A percentile compares a stretch with the other conserved stretches of the same genome.
phyloP scores from a whole-genome alignment of 148 eudicot genomes.

The Chenopodium album region DNA sequence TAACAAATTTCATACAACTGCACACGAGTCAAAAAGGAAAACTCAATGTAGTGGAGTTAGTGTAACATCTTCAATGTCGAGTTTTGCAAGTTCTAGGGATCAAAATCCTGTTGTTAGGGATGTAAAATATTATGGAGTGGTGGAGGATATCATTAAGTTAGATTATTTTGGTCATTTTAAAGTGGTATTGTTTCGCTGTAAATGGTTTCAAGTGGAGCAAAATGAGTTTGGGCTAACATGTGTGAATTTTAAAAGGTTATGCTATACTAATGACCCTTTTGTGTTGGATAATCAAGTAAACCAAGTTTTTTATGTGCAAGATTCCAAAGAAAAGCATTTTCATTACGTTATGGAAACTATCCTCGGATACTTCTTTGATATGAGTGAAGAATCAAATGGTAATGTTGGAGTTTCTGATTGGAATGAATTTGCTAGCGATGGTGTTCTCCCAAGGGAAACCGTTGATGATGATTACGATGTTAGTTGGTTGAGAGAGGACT shows the following conservation, averaged over 20 bases:
- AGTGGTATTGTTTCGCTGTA: conserved; percentile 16
- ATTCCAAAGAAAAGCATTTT: background rate
- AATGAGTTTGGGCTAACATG: background rate
- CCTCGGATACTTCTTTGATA: conserved; percentile 8
- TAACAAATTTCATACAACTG: background rate
- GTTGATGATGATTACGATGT: too few relatives aligned
- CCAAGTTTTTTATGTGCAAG: too few relatives aligned
- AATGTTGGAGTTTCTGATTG: background rate
- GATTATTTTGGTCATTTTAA: conserved; percentile 9
- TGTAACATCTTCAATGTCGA: background rate
- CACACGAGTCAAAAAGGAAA: background rate
- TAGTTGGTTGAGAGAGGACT: too few relatives aligned
- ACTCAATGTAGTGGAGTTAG: too few relatives aligned
- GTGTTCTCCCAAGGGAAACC: background rate
- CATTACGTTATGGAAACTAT: conserved; percentile 1
- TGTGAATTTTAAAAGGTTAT: conserved; percentile 2
- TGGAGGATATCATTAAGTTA: conserved; percentile 16
- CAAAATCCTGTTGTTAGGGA: conserved; percentile 10
- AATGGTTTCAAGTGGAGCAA: background rate
- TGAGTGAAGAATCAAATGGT: background rate
- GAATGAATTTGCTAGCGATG: background rate
- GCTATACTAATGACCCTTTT: background rate
- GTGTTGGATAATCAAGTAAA: too few relatives aligned
- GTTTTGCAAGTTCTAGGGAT: conserved; percentile 23
- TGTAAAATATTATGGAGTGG: conserved; percentile 15